phyloP scores from a whole-genome alignment of 768 basidiomycete species.

The Lentinula aciculospora region DNA sequence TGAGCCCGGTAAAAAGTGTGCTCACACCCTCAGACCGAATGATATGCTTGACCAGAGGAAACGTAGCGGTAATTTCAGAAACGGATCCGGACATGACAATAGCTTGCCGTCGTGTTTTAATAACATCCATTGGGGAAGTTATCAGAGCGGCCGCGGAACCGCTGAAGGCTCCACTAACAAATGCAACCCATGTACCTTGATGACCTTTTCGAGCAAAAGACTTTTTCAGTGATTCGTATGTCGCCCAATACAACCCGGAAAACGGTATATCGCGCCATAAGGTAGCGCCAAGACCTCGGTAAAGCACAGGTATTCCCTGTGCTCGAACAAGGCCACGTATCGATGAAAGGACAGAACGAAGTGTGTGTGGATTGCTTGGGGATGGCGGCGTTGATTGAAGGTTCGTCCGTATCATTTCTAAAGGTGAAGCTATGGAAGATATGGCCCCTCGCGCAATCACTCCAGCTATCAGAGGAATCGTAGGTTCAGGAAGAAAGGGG shows the following conservation, averaged over 20 bases:
- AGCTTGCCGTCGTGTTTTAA: constrained; percentile 92
- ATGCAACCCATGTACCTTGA: constrained; percentile 65
- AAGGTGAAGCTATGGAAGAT: constrained; percentile 74
- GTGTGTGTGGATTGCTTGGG: constrained; percentile 66
- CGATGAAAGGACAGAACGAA: constrained; percentile 65
- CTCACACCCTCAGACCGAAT: constrained; percentile 71
- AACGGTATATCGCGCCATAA: constrained; percentile 98
- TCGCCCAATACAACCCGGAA: constrained; percentile 95
- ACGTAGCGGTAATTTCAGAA: constrained; percentile 22
- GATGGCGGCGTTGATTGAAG: constrained; percentile 82
- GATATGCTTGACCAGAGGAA: constrained; percentile 65
- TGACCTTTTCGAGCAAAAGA: constrained; percentile 46
- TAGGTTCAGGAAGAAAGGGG: constrained; percentile 44
- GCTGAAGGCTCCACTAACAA: constrained; percentile 85
- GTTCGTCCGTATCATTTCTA: constrained; percentile 92
- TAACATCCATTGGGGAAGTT: constrained; percentile 94
- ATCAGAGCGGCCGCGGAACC: constrained; percentile 83
- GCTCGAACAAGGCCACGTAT: constrained; percentile 53
- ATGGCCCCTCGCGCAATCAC: constrained; percentile 76
- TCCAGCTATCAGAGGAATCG: constrained; percentile 77
- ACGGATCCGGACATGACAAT: constrained; percentile 58
- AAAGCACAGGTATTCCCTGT: constrained; percentile 69
- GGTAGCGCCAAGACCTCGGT: constrained; percentile 88
- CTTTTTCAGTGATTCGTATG: constrained; percentile 82
- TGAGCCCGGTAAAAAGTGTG: constrained; percentile 78